A percentile compares a stretch with the other conserved stretches of the same genome.
These are phyloP conservation scores for Colletotrichum sp. DNA, from an alignment of 2,329 filamentous ascomycete species.

Conservation along the genomic window DNA sequence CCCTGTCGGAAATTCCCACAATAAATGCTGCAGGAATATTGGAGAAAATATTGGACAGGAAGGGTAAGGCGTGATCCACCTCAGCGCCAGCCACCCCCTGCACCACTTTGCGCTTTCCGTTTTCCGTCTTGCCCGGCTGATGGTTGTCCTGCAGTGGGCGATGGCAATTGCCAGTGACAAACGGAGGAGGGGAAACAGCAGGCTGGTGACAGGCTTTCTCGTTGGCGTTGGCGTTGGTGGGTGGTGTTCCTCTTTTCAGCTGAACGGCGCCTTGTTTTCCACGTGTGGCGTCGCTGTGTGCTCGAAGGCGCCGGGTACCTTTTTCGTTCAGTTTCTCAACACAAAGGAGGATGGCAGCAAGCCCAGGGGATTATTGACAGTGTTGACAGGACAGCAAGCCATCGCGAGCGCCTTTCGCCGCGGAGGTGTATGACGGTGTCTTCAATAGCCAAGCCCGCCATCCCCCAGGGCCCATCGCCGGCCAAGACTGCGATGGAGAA, in stretches of 20 bases:
- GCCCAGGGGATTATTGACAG: neutral
- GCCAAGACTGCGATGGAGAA: neutral
- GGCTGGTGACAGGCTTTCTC: neutral
- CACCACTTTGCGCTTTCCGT: constrained; percentile 6
- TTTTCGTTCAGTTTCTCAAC: neutral
- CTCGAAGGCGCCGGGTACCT: neutral
- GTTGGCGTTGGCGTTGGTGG: neutral
- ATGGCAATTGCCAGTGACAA: neutral
- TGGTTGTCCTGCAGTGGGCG: neutral
- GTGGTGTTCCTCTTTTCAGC: neutral
- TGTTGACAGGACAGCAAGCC: neutral
- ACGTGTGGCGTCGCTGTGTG: neutral
- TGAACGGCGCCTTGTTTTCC: neutral
- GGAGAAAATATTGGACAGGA: neutral
- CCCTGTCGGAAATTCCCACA: neutral
- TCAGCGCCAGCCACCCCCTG: constrained; percentile 13
- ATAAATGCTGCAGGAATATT: constrained; percentile 5
- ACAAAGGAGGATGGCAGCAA: neutral
- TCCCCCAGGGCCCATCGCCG: neutral
- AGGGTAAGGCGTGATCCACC: neutral
- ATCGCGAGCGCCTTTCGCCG: neutral
- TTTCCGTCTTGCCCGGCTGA: neutral
- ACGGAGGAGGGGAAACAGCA: neutral
- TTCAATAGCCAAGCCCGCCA: neutral
- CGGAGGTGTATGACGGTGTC: neutral